Evolutionary conservation across 257 asterid species (phyloP).

Genomic region (Solanum arcanum): DNA sequence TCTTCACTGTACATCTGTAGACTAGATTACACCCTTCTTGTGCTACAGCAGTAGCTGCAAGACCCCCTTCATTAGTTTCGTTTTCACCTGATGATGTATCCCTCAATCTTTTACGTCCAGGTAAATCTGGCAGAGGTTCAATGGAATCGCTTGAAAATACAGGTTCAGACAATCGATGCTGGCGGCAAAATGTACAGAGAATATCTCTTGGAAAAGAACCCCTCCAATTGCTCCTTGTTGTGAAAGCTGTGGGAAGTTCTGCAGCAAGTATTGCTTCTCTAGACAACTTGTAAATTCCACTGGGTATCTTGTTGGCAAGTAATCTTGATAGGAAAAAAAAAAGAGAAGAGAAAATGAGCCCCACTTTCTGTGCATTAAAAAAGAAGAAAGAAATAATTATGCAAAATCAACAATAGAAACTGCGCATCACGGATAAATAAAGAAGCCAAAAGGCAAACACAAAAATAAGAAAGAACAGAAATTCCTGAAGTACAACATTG

Average conservation of each 20-base stretch:
- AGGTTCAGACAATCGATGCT: conserved; percentile 72
- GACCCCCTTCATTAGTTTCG: conserved; percentile 15
- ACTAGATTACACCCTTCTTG: conserved; percentile 19
- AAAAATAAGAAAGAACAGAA: neutral
- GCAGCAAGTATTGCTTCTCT: conserved; percentile 78
- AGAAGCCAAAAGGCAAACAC: neutral
- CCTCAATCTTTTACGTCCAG: conserved; percentile 52
- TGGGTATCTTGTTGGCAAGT: conserved; percentile 60
- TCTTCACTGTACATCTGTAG: conserved; percentile 47
- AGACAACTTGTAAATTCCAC: conserved; percentile 69
- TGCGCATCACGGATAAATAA: neutral
- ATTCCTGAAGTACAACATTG: neutral
- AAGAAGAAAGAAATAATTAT: neutral
- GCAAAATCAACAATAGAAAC: neutral
- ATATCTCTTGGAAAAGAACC: conserved; percentile 74
- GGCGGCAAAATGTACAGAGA: conserved; percentile 71
- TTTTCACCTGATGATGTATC: conserved; percentile 25
- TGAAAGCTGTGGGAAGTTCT: conserved; percentile 58
- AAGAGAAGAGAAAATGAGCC: neutral
- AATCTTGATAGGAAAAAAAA: conserved; percentile 27
- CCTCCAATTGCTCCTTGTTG: conserved; percentile 72
- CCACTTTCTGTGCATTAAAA: neutral
- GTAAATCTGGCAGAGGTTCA: conserved; percentile 24
- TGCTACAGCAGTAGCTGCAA: conserved; percentile 12
- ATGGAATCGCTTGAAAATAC: conserved; percentile 24